phyloP scores from a whole-genome alignment of 805 yeast genomes.

The Saccharomycopsis guyanensis region DNA sequence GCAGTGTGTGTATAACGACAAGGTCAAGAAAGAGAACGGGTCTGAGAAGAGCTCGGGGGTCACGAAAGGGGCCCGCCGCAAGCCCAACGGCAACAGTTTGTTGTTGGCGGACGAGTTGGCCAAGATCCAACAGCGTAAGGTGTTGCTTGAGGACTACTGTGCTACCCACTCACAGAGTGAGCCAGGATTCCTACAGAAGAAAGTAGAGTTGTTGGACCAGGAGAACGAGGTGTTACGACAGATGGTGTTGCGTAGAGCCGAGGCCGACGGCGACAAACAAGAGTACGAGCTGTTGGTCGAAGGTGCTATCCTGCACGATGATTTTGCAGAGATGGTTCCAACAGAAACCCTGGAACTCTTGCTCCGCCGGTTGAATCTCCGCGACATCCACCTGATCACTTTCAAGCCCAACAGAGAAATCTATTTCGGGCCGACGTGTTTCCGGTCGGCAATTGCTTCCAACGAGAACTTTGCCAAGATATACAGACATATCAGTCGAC shows the following conservation, averaged over 20 bases:
- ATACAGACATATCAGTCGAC: conserved; percentile 15
- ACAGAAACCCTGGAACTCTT: conserved; percentile 3
- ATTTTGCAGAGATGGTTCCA: background rate
- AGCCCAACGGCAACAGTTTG: background rate
- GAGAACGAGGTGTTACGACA: conserved; percentile 10
- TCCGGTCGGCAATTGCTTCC: conserved; percentile 15
- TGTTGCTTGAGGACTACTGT: conserved; percentile 7
- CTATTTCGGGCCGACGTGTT: conserved; percentile 21
- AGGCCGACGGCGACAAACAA: background rate
- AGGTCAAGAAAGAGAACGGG: background rate
- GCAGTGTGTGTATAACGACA: conserved; percentile 19
- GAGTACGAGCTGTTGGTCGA: background rate
- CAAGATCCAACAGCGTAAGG: conserved; percentile 7
- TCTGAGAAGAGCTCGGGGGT: background rate
- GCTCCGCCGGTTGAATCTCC: conserved; percentile 6
- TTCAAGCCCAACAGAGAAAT: conserved; percentile 19
- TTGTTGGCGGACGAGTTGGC: background rate
- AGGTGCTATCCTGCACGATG: background rate
- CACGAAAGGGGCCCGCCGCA: background rate
- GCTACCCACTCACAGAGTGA: conserved; percentile 6
- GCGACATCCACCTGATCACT: conserved; percentile 5
- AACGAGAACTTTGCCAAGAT: conserved; percentile 15
- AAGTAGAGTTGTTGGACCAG: conserved; percentile 10
- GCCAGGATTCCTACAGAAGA: conserved; percentile 3
- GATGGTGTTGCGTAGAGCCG: background rate